phyloP scores from a whole-genome alignment of 169 alveolate species.

The Cryptosporidium ryanae region DNA sequence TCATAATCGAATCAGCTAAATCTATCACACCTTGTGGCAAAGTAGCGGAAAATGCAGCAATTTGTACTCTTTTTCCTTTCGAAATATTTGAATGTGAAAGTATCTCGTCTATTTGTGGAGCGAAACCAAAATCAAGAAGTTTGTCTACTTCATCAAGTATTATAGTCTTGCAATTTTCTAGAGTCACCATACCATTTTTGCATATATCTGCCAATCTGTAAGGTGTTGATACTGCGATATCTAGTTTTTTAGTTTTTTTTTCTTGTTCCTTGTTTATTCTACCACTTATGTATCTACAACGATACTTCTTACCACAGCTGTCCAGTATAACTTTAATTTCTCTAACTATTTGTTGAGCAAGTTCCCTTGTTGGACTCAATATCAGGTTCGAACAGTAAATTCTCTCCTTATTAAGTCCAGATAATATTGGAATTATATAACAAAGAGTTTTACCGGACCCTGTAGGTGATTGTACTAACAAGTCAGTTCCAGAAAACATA shows the following conservation, averaged over 20 bases:
- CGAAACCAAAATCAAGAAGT: constrained; percentile 83
- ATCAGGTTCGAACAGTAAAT: constrained; percentile 76
- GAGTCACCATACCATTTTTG: constrained; percentile 74
- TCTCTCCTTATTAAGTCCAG: constrained; percentile 27
- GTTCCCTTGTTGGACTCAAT: constrained; percentile 91
- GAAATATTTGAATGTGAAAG: constrained; percentile 68
- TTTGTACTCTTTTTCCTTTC: constrained; percentile 59
- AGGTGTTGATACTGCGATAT: constrained; percentile 79
- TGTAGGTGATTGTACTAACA: constrained; percentile 88
- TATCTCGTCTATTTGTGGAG: constrained; percentile 79
- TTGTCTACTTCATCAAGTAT: constrained; percentile 87
- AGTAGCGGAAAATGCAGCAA: constrained; percentile 87
- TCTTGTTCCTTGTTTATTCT: constrained; percentile 44
- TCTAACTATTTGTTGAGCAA: constrained; percentile 84
- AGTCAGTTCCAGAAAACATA: constrained; percentile 80
- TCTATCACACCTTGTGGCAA: constrained; percentile 83
- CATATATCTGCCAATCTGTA: constrained; percentile 80
- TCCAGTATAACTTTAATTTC: constrained; percentile 79
- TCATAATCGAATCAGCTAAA: constrained; percentile 75
- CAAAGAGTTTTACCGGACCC: constrained; percentile 93
- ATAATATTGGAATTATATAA: constrained; percentile 89
- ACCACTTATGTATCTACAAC: constrained; percentile 59
- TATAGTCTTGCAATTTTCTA: constrained; percentile 79
- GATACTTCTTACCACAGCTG: constrained; percentile 53
- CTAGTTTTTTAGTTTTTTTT: constrained; percentile 45